Percentiles rank a stretch among this genome's conserved stretches.
Evolutionary conservation across 805 yeast genomes (phyloP).

Genomic region (Lipomyces kockii): DNA sequence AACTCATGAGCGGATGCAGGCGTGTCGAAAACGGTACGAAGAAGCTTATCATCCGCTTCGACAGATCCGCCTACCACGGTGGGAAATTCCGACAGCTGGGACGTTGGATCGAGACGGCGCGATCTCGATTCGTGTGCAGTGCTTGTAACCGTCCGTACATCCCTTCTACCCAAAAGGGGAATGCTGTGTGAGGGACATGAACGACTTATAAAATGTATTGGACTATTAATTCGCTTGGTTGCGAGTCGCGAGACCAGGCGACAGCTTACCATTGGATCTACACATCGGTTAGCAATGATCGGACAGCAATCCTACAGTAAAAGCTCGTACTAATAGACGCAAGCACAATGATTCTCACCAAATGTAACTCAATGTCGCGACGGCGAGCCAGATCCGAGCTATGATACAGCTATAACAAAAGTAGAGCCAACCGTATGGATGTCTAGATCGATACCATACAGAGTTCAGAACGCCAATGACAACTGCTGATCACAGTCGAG

Average conservation of each 20-base stretch:
- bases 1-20: constrained; percentile 29
- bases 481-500: too few species aligned
- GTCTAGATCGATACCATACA: too few species aligned
- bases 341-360: background rate
- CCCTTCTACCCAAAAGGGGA: background rate
- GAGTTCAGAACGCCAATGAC: too few species aligned
- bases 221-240: background rate
- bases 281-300: background rate
- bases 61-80: constrained; percentile 3
- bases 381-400: too few species aligned
- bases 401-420: too few species aligned
- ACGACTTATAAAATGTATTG: background rate
- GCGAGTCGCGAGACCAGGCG: background rate
- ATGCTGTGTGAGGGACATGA: background rate
- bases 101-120: background rate
- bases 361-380: background rate
- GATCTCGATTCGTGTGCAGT: background rate
- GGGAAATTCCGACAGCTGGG: background rate
- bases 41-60: constrained; percentile 33
- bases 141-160: background rate
- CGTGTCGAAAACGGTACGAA: constrained; percentile 38
- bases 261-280: background rate
- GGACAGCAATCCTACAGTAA: background rate
- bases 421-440: too few species aligned
- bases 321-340: background rate